A percentile compares a stretch with the other conserved stretches of the same genome.
phyloP scores from a whole-genome alignment of 176 grass and related monocot species.

The Musa beccarii region DNA sequence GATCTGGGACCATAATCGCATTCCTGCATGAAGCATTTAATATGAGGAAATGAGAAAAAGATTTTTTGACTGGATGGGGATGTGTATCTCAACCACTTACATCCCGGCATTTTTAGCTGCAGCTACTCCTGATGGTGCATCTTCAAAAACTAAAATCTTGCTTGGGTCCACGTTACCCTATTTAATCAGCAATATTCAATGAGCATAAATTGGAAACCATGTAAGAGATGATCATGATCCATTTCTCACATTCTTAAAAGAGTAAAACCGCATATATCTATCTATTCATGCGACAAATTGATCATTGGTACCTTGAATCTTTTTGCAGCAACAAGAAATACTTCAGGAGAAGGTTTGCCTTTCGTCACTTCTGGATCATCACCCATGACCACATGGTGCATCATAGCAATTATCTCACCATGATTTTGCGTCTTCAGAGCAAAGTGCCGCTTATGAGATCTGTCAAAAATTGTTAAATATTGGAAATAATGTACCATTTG shows the following conservation, averaged over 20 bases:
- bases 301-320: slow-evolving; percentile 53
- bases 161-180: slow-evolving; percentile 54
- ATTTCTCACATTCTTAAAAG: neutral
- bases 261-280: neutral
- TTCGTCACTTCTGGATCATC: slow-evolving; percentile 81
- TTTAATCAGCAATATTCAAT: slow-evolving; percentile 3
- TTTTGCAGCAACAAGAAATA: slow-evolving; percentile 79
- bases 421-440: slow-evolving; percentile 82
- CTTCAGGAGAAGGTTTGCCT: slow-evolving; percentile 87
- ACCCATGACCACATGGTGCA: slow-evolving; percentile 86
- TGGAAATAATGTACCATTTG: neutral
- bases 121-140: slow-evolving; percentile 78
- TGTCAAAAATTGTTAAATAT: slow-evolving; percentile 23
- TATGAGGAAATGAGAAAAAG: neutral
- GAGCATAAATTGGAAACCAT: neutral
- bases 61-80: neutral
- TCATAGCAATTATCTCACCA: slow-evolving; percentile 58
- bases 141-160: slow-evolving; percentile 84
- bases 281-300: neutral
- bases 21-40: slow-evolving; percentile 28
- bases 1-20: slow-evolving; percentile 78
- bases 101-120: slow-evolving; percentile 89
- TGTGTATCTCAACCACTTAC: slow-evolving; percentile 30
- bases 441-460: slow-evolving; percentile 82
- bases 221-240: slow-evolving; percentile 2